Evolutionary conservation across 129 eudicot genomes (phyloP), one percentile per base, ranked within the genome.

Genomic region (Flaveria linearis): DNA sequence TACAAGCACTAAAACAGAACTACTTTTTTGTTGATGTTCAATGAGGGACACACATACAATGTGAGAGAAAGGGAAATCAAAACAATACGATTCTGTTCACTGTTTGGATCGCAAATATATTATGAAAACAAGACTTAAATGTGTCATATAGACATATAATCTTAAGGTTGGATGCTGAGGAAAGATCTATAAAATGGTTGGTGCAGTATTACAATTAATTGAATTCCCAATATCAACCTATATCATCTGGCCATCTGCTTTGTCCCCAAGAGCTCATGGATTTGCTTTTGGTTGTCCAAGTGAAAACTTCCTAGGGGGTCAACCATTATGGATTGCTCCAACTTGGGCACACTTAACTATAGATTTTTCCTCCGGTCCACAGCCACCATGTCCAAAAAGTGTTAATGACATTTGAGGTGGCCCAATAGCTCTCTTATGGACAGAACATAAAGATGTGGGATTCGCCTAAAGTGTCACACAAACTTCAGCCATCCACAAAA

Each of bases 401-500:
- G 41, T 4, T 4, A 3, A 0, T 36, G 41, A 36, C 4, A 36
- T 36, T 36, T 36, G 41, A 36, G 41, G 41, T 36, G 41, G 41
- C 41, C 41, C 7, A 36, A 36, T 36, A 36, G 41, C 41, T 36
- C 41, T 36, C 41, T 36, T 36, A 36, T 36, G 41, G 41, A 36
- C 41, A 5, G 41, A 4, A 36, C 41, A 36, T 36, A 4, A 36
- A 36, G 41, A 36, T 36, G 41, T 36, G 1, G 41, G 7, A 36
- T 4, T 36, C 41, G 7, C 41, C 41, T 5, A 36, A 36, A 36
- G 41, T 36, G 7, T 36, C 41, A 36, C 41, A 12, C 18, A 61
- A 61, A 28, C 68, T 61, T 33, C 20, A 14, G 69, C 69, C 46
- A 28, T 63, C 69, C 69, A 63, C 42, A 62, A 25, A 61, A 49